Evolutionary conservation across 257 asterid species (phyloP), one percentile per base, ranked within the genome.

Genomic region (Solanum chaucha): DNA sequence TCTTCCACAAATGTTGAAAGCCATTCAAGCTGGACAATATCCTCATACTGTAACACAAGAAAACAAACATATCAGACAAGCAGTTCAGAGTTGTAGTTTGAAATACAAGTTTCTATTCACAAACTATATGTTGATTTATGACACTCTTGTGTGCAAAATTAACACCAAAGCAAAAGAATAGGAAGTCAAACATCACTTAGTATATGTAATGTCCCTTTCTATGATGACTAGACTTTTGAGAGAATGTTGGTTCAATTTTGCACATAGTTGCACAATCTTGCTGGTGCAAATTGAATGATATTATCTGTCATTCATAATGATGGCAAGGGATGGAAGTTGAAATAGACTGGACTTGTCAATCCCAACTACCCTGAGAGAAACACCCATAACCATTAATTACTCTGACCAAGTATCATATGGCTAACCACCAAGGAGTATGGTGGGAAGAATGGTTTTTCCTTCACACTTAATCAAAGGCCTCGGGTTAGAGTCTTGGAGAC

Each of bases 1-100:
- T 94, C 98, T 90, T 97, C 98, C 88, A 94, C 92, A 9, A 94
- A 97, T 0, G 94, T 91, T 41, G 99, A 94, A 77, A 94, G 96
- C 99, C 94, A 91, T 77, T 92, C 93, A 46, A 91, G 92, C 36
- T 91, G 92, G 10, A 86, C 40, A 5, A 94, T 95, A 86, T 97
- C 99, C 92, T 95, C 98, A 26, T 94, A 93, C 99, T 97, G 92
- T 55, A 90, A 77, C 30, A 71, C 84, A 82, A 86, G 51, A 32
- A 15, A 75, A 5, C 61, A 84, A 71, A 61, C 17, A 30, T 67
- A 85, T 70, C 14, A 90, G 32, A 26, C n/a, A 48, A 20, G 40
- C 30, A 35, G 48, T 10, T 75, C 10, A 59, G 11, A 40, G 34
- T 36, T 9, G 58, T 65, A 67, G 2, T 67, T 68, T 68, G 6